Evolutionary conservation across 192 early-diverging fungal genomes (phyloP), one percentile per base, ranked within the genome.

Genomic region (Pilobolus umbonatus): DNA sequence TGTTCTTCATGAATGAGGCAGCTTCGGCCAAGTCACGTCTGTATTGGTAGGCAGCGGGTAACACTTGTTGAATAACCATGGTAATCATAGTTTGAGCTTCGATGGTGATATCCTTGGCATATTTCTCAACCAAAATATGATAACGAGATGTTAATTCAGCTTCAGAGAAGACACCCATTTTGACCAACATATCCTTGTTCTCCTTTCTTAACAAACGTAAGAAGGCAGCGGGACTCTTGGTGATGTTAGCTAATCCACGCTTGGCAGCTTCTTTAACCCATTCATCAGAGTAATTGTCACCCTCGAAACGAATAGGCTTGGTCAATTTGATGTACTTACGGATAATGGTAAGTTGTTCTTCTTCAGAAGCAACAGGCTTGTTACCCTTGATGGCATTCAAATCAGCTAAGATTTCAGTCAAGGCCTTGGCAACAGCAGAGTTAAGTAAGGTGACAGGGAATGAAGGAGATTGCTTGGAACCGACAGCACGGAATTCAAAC

Each of bases 401-500:
- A 26, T 78, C 86, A 25, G 72, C 85, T 19, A 79, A 76, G 59
- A 97, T 83, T 48, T 85, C 83, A 61, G 61, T 72, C 42, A 99
- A 58, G 14, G 94, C 88, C 9, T 85, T 82, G 12, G 94, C 86
- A 24, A 97, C 94, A 40, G 92, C 89, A 60, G 91, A 80, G 83
- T 97, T 99, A 45, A 97, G 75, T 58, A 99, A 73, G 0, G 93
- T 90, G 45, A 94, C 85, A 14, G 96, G 94, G 88, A 96, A 97
- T 34, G 96, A 92, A 26, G 93, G 90, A 19, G 93, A 95, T 77
- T 96, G 94, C 81, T 95, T 95, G 62, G 96, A 95, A 39, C 96
- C 96, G 26, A 97, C 94, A 39, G 96, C 93, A 75, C 94, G 91
- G 94, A 96, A 98, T 83, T 99, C 96, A 64, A 99, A 99, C 85